Conservation (phyloP, 2,329 filamentous ascomycete genomes). For the Beauveria asiatica region DNA sequence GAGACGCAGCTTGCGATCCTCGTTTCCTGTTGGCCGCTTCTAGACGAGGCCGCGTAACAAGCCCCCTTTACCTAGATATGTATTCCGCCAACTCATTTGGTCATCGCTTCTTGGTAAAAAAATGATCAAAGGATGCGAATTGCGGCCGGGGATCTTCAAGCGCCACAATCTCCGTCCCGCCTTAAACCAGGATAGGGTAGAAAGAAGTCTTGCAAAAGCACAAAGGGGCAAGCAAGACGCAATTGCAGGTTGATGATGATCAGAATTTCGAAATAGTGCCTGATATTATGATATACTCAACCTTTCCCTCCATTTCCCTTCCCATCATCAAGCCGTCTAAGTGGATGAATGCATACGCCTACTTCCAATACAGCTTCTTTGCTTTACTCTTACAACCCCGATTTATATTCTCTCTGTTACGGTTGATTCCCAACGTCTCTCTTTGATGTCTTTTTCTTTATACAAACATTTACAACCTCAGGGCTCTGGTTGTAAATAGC, state of each 20-base stretch:
- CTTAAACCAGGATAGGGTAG: background rate
- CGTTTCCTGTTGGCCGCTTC: background rate
- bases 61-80: background rate
- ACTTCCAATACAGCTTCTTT: too few relatives aligned
- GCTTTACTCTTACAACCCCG: too few relatives aligned
- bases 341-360: too few relatives aligned
- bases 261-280: background rate
- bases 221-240: background rate
- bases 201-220: background rate
- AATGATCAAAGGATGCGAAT: background rate
- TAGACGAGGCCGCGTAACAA: background rate
- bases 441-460: too few relatives aligned
- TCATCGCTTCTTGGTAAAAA: background rate
- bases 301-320: background rate
- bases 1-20: background rate
- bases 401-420: too few relatives aligned
- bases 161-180: background rate
- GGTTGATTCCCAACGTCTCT: too few relatives aligned
- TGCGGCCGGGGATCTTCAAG: background rate
- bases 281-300: too few relatives aligned
- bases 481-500: too few relatives aligned
- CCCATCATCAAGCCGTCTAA: too few relatives aligned
- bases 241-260: background rate
- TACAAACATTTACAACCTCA: too few relatives aligned
- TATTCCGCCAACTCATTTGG: background rate